phyloP scores from a whole-genome alignment of 2,329 filamentous ascomycete genomes.

The Hymenoscyphus infarciens region DNA sequence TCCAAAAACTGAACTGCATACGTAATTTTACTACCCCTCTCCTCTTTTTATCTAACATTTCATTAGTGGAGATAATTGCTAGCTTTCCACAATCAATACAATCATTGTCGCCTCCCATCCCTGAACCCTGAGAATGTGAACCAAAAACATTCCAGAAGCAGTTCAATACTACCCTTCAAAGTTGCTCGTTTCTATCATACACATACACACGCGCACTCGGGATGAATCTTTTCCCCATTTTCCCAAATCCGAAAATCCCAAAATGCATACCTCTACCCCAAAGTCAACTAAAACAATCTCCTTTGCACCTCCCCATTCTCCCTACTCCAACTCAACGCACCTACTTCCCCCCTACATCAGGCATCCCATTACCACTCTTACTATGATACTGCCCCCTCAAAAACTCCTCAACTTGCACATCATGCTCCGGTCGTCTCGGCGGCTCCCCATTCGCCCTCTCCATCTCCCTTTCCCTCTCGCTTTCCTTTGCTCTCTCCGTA shows the following conservation, averaged over 20 bases:
- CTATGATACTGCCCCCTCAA: constrained; percentile 31
- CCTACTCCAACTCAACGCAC: background rate
- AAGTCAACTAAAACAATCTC: background rate
- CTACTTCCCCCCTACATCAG: background rate
- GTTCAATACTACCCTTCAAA: no score
- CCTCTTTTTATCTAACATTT: no score
- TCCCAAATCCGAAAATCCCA: background rate
- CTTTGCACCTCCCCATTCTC: background rate
- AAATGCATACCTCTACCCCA: background rate
- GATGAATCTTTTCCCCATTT: background rate
- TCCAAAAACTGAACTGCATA: no score
- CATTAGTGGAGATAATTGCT: no score
- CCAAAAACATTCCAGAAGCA: no score
- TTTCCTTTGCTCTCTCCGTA: constrained; percentile 19
- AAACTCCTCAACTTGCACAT: constrained; percentile 34
- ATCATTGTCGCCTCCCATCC: no score
- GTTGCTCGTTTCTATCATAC: no score
- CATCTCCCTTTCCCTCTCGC: constrained; percentile 1
- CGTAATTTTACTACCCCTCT: no score
- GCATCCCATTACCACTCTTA: constrained; percentile 14
- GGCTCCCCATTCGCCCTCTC: constrained; percentile 10
- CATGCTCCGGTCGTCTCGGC: constrained; percentile 29
- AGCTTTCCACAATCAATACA: no score
- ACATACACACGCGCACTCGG: no score
- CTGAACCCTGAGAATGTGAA: no score